Evolutionary conservation across 2,329 filamentous ascomycete genomes (phyloP).

Genomic region (Pleomassaria siparia): DNA sequence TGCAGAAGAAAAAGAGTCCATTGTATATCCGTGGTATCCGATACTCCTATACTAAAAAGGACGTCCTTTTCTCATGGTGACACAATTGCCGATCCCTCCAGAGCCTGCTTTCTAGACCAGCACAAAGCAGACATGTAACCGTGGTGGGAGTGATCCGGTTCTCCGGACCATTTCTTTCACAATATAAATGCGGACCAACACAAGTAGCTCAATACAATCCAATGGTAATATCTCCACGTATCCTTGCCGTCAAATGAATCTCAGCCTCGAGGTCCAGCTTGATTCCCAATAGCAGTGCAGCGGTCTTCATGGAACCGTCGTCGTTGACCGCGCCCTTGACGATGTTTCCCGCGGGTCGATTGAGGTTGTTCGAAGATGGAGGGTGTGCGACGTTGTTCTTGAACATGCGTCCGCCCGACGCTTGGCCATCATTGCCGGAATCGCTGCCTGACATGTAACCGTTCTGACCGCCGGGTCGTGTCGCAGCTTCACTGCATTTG

Average conservation of each 20-base stretch:
- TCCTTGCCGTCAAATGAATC: slow-evolving; percentile 61
- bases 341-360: slow-evolving; percentile 47
- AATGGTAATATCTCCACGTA: slow-evolving; percentile 63
- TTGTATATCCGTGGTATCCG: slow-evolving; percentile 14
- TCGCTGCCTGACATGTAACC: slow-evolving; percentile 44
- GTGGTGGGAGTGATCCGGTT: neutral
- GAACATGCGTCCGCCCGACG: slow-evolving; percentile 41
- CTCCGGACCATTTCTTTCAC: neutral
- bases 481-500: slow-evolving; percentile 25
- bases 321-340: slow-evolving; percentile 59
- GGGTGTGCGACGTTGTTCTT: slow-evolving; percentile 31
- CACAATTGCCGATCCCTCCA: neutral
- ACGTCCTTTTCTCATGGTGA: neutral
- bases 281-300: slow-evolving; percentile 62
- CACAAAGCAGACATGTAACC: neutral
- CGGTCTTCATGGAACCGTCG: slow-evolving; percentile 60
- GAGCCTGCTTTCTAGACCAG: slow-evolving; percentile 2
- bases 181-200: slow-evolving; percentile 1
- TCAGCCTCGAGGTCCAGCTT: slow-evolving; percentile 66
- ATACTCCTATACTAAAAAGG: slow-evolving; percentile 8
- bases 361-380: slow-evolving; percentile 43
- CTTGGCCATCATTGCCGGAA: slow-evolving; percentile 45
- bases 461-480: slow-evolving; percentile 14
- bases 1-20: slow-evolving; percentile 11
- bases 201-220: slow-evolving; percentile 54